phyloP scores from a whole-genome alignment of 2,329 filamentous ascomycete species.

The Grosmannia clavigera region DNA sequence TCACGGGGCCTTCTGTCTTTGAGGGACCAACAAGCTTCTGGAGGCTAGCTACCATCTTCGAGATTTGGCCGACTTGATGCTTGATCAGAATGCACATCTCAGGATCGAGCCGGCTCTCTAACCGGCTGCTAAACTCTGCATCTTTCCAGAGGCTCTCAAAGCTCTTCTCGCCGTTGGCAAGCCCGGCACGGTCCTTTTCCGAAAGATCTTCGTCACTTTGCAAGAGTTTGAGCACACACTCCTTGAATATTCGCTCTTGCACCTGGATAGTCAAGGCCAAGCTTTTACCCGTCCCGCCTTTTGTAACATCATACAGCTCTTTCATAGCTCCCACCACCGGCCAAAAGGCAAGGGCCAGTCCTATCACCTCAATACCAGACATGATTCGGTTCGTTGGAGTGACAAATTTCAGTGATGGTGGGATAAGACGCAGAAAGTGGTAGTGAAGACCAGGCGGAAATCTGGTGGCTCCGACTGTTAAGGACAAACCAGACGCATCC shows the following conservation, averaged over 20 bases:
- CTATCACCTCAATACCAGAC: slow-evolving; percentile 9
- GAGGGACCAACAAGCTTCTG: slow-evolving; percentile 3
- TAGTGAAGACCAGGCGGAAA: not conserved
- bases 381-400: not conserved
- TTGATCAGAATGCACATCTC: slow-evolving; percentile 8
- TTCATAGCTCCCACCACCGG: slow-evolving; percentile 6
- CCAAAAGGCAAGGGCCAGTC: slow-evolving; percentile 11
- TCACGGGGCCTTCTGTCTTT: not conserved
- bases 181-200: slow-evolving; percentile 8
- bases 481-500: not conserved
- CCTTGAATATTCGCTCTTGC: slow-evolving; percentile 11
- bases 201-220: slow-evolving; percentile 10
- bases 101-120: slow-evolving; percentile 7
- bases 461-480: not conserved
- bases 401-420: not conserved
- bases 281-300: slow-evolving; percentile 5
- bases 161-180: slow-evolving; percentile 7
- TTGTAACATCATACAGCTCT: slow-evolving; percentile 5
- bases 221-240: slow-evolving; percentile 8
- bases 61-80: slow-evolving; percentile 8
- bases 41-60: slow-evolving; percentile 3
- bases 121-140: slow-evolving; percentile 7
- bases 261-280: slow-evolving; percentile 9
- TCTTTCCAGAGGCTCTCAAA: slow-evolving; percentile 10
- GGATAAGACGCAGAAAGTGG: not conserved